Base-by-base conservation (phyloP, 371 early-diverging fungal species). In the Fennellomyces sp. region DNA sequence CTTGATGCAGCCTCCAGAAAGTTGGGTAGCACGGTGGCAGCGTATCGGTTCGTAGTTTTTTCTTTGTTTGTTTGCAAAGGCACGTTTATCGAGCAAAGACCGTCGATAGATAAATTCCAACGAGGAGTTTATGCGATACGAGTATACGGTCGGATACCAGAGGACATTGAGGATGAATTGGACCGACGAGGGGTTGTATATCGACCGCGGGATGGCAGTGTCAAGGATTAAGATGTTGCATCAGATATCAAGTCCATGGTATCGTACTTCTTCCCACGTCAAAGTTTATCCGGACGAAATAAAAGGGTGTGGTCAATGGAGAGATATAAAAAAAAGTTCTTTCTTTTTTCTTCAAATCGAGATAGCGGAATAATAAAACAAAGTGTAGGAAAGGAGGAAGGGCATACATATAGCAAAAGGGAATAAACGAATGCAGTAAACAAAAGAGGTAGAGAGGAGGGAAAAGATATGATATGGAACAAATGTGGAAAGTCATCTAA, bases 1-100 rank as follows among this genome's bases (percentile, higher is more conserved):
- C 3, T 70, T 91, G 65, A 89, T 94, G 85, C 81, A 89, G 60
- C 96, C 95, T 25, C 78, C 76, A 52, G 78, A 83, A 36, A 88
- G 89, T 60, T 97, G 97, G 97, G 94, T 94, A 21, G 91, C 91
- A 48, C 84, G 85, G 63, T 96, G 91, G 94, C 92, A 95, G 69
- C 79, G 93, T 35, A 82, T 89, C 51, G 87, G 88, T 89, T 73
- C 73, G 65, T 11, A 23, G 13, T 17, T 48, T 49, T 3, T 26
- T 57, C 0, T 36, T 54, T 48, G n/a, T 21, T 29, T 25, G 7
- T n/a, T n/a, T 39, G 19, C 35, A 26, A 28, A 25, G 38, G 47
- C n/a, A n/a, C n/a, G n/a, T n/a, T n/a, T n/a, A n/a, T n/a, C n/a
- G n/a, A n/a, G n/a, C n/a, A n/a, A n/a, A n/a, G n/a, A n/a, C n/a